Conservation (phyloP, 345 rosid genomes). For the Linum lewisii region DNA sequence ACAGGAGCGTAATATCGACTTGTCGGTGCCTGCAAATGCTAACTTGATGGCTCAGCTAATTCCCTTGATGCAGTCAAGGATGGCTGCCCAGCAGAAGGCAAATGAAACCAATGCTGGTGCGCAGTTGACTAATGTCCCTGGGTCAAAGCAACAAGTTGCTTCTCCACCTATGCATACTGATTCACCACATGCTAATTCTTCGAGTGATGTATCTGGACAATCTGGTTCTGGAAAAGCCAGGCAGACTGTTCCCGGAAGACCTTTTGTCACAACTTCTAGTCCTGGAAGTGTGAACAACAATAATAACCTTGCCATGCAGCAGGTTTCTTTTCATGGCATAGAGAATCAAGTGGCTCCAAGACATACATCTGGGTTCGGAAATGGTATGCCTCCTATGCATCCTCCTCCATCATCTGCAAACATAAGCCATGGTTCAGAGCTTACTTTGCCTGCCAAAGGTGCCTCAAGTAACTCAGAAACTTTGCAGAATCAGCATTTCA, state of each 20-base stretch:
- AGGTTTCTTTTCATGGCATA: constrained; percentile 49
- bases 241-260: constrained; percentile 36
- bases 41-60: constrained; percentile 74
- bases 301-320: constrained; percentile 43
- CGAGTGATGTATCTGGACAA: constrained; percentile 74
- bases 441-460: constrained; percentile 41
- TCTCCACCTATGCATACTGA: constrained; percentile 61
- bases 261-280: constrained; percentile 48
- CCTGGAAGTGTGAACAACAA: constrained; percentile 34
- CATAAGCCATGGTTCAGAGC: constrained; percentile 44
- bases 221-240: constrained; percentile 60
- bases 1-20: constrained; percentile 73
- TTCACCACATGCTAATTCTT: constrained; percentile 69
- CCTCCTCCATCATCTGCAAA: constrained; percentile 56
- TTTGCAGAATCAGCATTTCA: constrained; percentile 50
- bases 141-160: constrained; percentile 60
- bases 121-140: constrained; percentile 46
- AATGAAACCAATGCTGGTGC: constrained; percentile 43
- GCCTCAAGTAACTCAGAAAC: constrained; percentile 38
- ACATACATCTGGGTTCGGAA: constrained; percentile 40
- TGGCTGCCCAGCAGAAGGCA: constrained; percentile 68
- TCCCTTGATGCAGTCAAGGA: constrained; percentile 71
- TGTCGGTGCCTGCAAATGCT: constrained; percentile 85
- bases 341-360: constrained; percentile 56
- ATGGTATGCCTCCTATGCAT: constrained; percentile 62